These are phyloP conservation scores for Crithidia bombi DNA, from an alignment of 208 protist species.

Conservation along the genomic window DNA sequence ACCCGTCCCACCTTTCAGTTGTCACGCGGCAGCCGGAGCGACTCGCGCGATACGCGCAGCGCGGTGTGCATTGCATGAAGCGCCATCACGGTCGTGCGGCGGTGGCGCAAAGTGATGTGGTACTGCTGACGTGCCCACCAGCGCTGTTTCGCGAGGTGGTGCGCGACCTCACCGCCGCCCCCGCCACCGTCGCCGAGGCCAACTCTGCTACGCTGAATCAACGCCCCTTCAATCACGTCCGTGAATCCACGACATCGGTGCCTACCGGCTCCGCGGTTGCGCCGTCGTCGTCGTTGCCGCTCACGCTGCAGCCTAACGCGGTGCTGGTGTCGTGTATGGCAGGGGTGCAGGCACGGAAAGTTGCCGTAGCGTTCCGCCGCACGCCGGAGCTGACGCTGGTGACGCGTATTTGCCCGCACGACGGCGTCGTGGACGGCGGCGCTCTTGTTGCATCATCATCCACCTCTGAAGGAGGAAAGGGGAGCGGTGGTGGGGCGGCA, in stretches of 20 bases:
- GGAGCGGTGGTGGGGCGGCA: background rate
- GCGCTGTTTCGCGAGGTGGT: slow-evolving; percentile 61
- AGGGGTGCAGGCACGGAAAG: slow-evolving; percentile 47
- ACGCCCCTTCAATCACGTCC: too few species aligned
- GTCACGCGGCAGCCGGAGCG: slow-evolving; percentile 69
- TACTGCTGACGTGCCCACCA: slow-evolving; percentile 71
- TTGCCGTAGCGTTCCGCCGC: slow-evolving; percentile 61
- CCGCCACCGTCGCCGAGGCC: background rate
- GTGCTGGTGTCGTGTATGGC: slow-evolving; percentile 72
- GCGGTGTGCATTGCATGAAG: slow-evolving; percentile 60
- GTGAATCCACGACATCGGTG: background rate
- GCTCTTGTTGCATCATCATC: background rate
- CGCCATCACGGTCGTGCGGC: slow-evolving; percentile 50
- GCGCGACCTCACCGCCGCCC: slow-evolving; percentile 40
- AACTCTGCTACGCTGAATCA: too few species aligned
- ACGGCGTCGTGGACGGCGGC: background rate
- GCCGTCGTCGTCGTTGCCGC: background rate
- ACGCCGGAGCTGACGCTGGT: slow-evolving; percentile 47
- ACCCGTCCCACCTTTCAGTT: slow-evolving; percentile 78
- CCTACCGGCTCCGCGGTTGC: background rate
- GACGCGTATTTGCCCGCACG: background rate
- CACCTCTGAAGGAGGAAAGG: background rate
- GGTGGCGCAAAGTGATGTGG: slow-evolving; percentile 48
- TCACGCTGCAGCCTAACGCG: slow-evolving; percentile 35
- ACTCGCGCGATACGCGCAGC: slow-evolving; percentile 43